Evolutionary conservation across 2,329 filamentous ascomycete genomes (phyloP).

Genomic region (Colletotrichum limetticola): DNA sequence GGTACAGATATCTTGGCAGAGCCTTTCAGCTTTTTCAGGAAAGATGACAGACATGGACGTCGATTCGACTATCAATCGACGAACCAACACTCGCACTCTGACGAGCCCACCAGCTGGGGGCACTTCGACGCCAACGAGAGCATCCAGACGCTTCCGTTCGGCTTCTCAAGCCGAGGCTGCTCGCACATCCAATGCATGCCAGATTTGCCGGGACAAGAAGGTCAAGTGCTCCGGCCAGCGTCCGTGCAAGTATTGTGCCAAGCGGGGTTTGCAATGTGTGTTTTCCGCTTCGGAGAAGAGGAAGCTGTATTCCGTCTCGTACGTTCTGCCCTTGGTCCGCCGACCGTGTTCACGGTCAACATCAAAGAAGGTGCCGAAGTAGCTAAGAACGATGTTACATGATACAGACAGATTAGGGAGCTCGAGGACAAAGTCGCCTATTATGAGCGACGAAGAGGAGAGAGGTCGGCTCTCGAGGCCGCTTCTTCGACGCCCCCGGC

Average conservation of each 20-base stretch:
- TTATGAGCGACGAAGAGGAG: slow-evolving; percentile 11
- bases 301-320: slow-evolving; percentile 29
- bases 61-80: not conserved
- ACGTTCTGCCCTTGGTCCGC: not conserved
- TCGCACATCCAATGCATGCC: slow-evolving; percentile 12
- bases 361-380: not conserved
- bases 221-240: slow-evolving; percentile 28
- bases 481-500: not conserved
- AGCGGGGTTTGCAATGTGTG: slow-evolving; percentile 10
- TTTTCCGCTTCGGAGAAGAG: slow-evolving; percentile 20
- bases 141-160: slow-evolving; percentile 16
- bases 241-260: slow-evolving; percentile 30
- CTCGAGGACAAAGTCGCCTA: slow-evolving; percentile 9
- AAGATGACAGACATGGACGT: not conserved
- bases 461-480: not conserved
- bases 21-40: not conserved
- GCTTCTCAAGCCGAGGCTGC: slow-evolving; percentile 26
- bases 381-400: not conserved
- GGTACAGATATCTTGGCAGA: not conserved
- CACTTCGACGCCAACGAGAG: not conserved
- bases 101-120: not conserved
- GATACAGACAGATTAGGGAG: slow-evolving; percentile 3
- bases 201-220: slow-evolving; percentile 28
- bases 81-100: not conserved
- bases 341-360: not conserved